These are phyloP conservation scores for Aleurites moluccanus DNA, from an alignment of 441 rosid genomes.

Conservation along the genomic window DNA sequence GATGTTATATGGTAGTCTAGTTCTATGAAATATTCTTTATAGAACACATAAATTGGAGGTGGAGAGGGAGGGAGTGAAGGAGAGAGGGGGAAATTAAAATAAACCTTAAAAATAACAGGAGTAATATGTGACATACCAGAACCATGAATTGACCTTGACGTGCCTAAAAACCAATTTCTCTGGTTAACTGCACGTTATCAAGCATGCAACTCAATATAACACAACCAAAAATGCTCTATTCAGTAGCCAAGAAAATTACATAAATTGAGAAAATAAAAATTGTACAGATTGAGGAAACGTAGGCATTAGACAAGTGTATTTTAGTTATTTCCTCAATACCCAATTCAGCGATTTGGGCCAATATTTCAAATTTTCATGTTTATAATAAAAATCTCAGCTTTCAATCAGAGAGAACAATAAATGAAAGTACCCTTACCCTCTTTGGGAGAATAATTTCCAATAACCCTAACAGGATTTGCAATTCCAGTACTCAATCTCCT, in stretches of 20 bases:
- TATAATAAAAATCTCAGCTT: neutral
- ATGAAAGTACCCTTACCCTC: constrained; percentile 33
- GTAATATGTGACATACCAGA: constrained; percentile 48
- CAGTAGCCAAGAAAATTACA: neutral
- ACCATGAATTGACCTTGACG: constrained; percentile 71
- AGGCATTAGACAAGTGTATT: too few species aligned
- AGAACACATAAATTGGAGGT: neutral
- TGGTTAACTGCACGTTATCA: constrained; percentile 47
- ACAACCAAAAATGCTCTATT: neutral
- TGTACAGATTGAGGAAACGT: too few species aligned
- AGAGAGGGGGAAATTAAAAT: neutral
- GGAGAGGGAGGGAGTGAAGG: too few species aligned
- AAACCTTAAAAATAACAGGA: neutral
- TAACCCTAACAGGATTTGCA: constrained; percentile 27
- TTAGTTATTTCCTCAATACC: neutral
- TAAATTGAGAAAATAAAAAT: neutral
- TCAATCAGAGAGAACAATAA: neutral
- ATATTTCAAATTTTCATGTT: neutral
- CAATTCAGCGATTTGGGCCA: neutral
- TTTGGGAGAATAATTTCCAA: constrained; percentile 35
- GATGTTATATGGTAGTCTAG: too few species aligned
- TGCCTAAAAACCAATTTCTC: constrained; percentile 48
- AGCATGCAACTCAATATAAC: constrained; percentile 9
- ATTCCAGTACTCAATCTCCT: constrained; percentile 47
- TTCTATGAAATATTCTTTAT: constrained; percentile 12